These are phyloP conservation scores for Talaromyces verruculosus DNA, from an alignment of 2,329 filamentous ascomycete species.

Conservation along the genomic window DNA sequence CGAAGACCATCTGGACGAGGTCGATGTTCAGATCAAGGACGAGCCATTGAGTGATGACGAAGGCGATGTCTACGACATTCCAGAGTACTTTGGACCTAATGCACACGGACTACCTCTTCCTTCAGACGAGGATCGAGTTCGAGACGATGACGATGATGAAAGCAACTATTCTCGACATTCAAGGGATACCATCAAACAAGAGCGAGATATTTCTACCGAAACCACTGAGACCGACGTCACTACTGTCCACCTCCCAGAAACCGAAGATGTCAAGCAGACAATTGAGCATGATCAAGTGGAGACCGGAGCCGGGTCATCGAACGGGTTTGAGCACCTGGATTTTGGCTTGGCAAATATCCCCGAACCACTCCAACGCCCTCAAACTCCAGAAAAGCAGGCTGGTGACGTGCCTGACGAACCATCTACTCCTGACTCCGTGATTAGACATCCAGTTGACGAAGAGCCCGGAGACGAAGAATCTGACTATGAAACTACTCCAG, in stretches of 20 bases:
- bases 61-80: conserved; percentile 65
- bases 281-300: conserved; percentile 25
- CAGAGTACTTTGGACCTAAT: conserved; percentile 52
- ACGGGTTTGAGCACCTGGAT: conserved; percentile 44
- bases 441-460: conserved; percentile 67
- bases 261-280: conserved; percentile 39
- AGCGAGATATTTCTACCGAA: conserved; percentile 29
- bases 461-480: conserved; percentile 34
- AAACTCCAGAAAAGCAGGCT: conserved; percentile 57
- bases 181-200: conserved; percentile 31
- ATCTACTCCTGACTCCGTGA: conserved; percentile 84
- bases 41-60: conserved; percentile 59
- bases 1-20: conserved; percentile 63
- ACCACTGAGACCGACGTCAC: conserved; percentile 32
- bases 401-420: conserved; percentile 58
- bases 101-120: conserved; percentile 48
- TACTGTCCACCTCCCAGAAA: conserved; percentile 29
- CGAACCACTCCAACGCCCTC: conserved; percentile 43
- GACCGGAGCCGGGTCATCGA: conserved; percentile 13
- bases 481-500: conserved; percentile 39
- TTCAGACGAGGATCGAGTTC: conserved; percentile 40
- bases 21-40: conserved; percentile 65
- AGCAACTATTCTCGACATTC: conserved; percentile 56
- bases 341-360: conserved; percentile 44
- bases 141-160: conserved; percentile 54